Conservation (phyloP, 2,329 filamentous ascomycete genomes). For the Arthrobotrys megalospora region DNA sequence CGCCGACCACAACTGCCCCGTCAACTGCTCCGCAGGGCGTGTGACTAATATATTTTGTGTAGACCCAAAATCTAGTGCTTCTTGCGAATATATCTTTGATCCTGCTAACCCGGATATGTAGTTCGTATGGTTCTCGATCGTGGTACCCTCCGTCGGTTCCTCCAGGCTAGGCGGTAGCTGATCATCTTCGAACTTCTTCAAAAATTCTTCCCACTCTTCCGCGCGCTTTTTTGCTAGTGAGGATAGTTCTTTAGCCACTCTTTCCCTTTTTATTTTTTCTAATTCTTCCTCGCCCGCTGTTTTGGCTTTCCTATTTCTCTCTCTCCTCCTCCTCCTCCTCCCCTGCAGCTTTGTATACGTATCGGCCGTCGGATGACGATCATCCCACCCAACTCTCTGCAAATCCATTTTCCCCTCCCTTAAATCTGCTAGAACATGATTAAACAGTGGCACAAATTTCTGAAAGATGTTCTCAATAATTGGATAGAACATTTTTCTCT, state of each 20-base stretch:
- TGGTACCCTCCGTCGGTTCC: too few relatives aligned
- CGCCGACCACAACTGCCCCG: background rate
- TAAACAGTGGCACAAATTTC: constrained; percentile 34
- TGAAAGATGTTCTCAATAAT: constrained; percentile 28
- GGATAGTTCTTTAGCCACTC: too few relatives aligned
- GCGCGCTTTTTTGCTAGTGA: background rate
- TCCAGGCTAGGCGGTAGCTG: background rate
- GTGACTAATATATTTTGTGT: background rate
- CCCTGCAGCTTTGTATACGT: background rate
- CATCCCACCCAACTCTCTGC: background rate
- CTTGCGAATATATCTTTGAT: too few relatives aligned
- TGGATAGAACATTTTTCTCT: constrained; percentile 25
- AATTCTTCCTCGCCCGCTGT: background rate
- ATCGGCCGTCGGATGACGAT: background rate
- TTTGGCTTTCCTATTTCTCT: too few relatives aligned
- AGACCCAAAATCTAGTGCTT: too few relatives aligned
- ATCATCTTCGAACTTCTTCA: background rate
- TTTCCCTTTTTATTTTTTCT: background rate
- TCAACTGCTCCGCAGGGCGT: background rate
- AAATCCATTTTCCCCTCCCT: background rate
- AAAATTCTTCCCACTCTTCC: constrained; percentile 1
- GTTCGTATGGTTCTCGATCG: too few relatives aligned
- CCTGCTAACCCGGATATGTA: too few relatives aligned
- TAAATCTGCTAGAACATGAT: constrained; percentile 31
- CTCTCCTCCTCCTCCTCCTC: too few relatives aligned